These are phyloP conservation scores for Cyclotella cryptica DNA, from an alignment of 108 stramenopile species.

Conservation along the genomic window DNA sequence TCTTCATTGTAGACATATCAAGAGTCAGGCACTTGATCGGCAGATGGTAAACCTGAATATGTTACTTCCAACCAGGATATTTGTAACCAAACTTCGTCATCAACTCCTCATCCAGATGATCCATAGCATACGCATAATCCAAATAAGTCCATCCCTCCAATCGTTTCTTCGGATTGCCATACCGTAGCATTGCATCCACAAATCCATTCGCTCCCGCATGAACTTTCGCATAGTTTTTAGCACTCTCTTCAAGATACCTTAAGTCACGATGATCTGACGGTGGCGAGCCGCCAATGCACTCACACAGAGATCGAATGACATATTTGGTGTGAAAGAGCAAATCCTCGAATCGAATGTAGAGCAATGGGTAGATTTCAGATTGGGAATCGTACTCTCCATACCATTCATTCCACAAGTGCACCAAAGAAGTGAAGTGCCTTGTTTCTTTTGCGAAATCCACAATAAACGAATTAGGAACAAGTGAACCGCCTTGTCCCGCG, in stretches of 20 bases:
- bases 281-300: conserved; percentile 73
- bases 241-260: conserved; percentile 56
- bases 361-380: conserved; percentile 42
- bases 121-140: conserved; percentile 22
- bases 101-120: conserved; percentile 15
- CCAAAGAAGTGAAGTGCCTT: conserved; percentile 50
- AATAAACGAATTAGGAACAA: conserved; percentile 37
- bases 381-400: conserved; percentile 56
- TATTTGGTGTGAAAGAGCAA: conserved; percentile 62
- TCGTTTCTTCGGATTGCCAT: conserved; percentile 25
- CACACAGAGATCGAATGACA: conserved; percentile 61
- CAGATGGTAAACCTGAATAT: neutral
- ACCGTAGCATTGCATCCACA: conserved; percentile 15
- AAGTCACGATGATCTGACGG: conserved; percentile 40
- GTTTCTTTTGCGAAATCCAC: conserved; percentile 55
- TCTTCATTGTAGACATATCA: too few relatives aligned
- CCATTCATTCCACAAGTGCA: conserved; percentile 74
- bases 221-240: conserved; percentile 48
- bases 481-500: neutral
- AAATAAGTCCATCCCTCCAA: conserved; percentile 23
- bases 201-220: conserved; percentile 42
- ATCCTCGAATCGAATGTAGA: conserved; percentile 78
- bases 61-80: conserved; percentile 6
- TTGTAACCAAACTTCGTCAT: conserved; percentile 22
- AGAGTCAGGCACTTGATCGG: too few relatives aligned